Base-by-base conservation (phyloP, 176 grass and related monocot genomes). In the Urochloa ruziziensis region DNA sequence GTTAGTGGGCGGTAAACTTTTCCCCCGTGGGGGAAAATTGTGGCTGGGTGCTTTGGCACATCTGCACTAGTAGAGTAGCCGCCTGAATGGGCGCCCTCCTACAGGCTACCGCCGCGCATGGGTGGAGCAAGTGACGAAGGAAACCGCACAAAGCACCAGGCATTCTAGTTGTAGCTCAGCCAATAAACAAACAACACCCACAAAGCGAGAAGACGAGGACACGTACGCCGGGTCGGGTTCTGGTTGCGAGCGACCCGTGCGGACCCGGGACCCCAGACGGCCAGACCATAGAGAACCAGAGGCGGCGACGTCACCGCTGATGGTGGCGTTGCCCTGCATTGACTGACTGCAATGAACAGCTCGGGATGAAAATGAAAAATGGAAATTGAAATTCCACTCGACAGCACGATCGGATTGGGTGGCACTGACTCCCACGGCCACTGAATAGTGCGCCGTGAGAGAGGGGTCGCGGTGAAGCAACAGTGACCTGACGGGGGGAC, bases 51-150 rank as follows among this genome's bases (percentile, higher is more conserved):
- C 78, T 73, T 86, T 61, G 88, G 83, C 84, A 10, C 19, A 58
- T 73, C 62, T 53, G 43, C 75, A 23, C n/a, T 70, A 53, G 36
- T 37, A 40, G 80, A 40, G 80, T 60, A 13, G 63, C 79, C 70
- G 56, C 56, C 39, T 61, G 65, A 52, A 51, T 28, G 30, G 23
- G 35, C 77, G 58, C 43, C n/a, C 30, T 36, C 73, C 71, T 42
- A 78, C 25, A 36, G 34, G 34, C 82, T 84, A 65, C 60, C 10
- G 21, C 62, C 7, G 74, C 7, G 74, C 84, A 53, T 75, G 17
- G 84, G 75, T 46, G 84, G 89, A 90, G 79, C 72, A 29, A 73
- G 83, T 67, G 83, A 82, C 42, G 54, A 43, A 78, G 72, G 72
- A 59, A 82, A 42, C 67, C 39, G 79, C 84, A 62, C 80, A 49